Evolutionary conservation across 306 rosid genomes (phyloP).

Genomic region (Pterocarpus santalinus): DNA sequence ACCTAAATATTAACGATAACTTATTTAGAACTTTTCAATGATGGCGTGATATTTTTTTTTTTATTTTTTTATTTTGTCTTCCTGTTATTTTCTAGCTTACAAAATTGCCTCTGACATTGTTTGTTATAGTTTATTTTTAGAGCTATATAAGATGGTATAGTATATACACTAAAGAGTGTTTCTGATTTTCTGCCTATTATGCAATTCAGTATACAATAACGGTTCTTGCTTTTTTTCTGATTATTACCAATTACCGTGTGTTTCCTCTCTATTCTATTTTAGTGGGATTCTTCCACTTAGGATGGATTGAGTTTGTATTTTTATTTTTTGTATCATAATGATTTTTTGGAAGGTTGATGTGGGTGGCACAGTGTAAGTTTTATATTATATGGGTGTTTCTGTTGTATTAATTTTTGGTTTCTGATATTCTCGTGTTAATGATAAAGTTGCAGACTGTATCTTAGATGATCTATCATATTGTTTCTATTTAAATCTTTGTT

Average conservation of each 20-base stretch:
- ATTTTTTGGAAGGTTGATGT: background rate
- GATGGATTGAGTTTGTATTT: background rate
- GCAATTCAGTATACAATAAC: background rate
- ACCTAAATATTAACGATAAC: no score
- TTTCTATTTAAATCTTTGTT: background rate
- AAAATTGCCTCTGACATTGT: background rate
- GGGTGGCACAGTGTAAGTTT: background rate
- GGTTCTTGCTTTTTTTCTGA: background rate
- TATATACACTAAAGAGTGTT: background rate
- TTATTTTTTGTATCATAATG: background rate
- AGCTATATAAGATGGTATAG: background rate
- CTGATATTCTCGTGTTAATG: background rate
- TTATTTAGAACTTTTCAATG: conserved; percentile 9
- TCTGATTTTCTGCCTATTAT: background rate
- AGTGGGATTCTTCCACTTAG: background rate
- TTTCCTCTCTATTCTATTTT: conserved; percentile 3
- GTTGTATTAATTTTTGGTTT: background rate
- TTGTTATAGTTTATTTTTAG: background rate
- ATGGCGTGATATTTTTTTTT: background rate
- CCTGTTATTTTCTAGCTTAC: background rate
- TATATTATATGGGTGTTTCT: background rate
- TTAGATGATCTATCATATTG: background rate
- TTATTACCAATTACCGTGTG: background rate
- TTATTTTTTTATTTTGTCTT: background rate
- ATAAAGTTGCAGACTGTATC: no score